Evolutionary conservation across 768 basidiomycete genomes (phyloP).

Genomic region (Suillus sp.): DNA sequence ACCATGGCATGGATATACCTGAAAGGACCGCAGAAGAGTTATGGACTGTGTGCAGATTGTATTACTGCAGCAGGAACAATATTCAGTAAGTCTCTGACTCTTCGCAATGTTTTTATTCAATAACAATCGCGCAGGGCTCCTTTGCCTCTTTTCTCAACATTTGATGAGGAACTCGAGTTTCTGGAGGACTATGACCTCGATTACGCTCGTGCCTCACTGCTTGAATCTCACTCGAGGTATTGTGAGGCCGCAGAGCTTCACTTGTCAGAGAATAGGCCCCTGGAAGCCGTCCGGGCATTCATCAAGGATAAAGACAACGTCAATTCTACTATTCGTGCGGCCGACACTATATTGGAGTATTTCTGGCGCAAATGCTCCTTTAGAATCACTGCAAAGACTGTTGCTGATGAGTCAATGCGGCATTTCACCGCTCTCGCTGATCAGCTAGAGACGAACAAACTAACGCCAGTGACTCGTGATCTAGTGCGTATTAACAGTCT

Average conservation of each 20-base stretch:
- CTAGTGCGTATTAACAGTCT: constrained; percentile 16
- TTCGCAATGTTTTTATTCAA: background rate
- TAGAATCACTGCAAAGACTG: constrained; percentile 25
- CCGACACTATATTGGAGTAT: constrained; percentile 41
- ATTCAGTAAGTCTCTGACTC: constrained; percentile 28
- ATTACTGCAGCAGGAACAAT: constrained; percentile 41
- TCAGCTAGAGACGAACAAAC: constrained; percentile 14
- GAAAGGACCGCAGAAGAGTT: constrained; percentile 38
- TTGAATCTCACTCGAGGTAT: constrained; percentile 44
- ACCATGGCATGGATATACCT: constrained; percentile 35
- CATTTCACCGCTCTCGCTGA: constrained; percentile 31
- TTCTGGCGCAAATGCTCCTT: constrained; percentile 52
- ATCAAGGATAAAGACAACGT: constrained; percentile 35
- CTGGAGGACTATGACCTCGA: constrained; percentile 57
- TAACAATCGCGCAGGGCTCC: constrained; percentile 40
- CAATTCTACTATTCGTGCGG: constrained; percentile 37
- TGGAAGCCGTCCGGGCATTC: constrained; percentile 50
- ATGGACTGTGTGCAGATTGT: constrained; percentile 45
- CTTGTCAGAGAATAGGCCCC: constrained; percentile 45
- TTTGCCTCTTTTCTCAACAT: constrained; percentile 49
- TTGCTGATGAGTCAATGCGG: constrained; percentile 9
- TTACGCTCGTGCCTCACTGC: constrained; percentile 45
- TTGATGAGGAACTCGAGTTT: constrained; percentile 58
- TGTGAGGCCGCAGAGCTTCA: constrained; percentile 56
- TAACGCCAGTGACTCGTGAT: constrained; percentile 12